Base-by-base conservation (phyloP, 2,329 filamentous ascomycete genomes). In the Didymella segeticola region DNA sequence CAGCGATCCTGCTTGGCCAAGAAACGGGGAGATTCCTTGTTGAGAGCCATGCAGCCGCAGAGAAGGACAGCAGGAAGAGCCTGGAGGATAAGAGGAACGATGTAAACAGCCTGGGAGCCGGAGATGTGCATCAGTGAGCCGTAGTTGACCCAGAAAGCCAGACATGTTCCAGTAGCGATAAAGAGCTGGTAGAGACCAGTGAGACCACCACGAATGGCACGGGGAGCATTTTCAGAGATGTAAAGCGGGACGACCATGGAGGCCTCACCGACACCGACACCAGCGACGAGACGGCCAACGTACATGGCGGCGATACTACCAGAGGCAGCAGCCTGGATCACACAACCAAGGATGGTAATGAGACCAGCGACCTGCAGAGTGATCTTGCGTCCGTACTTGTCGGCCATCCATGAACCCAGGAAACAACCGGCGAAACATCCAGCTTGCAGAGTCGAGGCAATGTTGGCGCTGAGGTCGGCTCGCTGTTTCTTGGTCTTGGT, bases 361-460 rank as follows among this genome's bases (percentile, higher is more conserved):
- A 81, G 33, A 23, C 86, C 85, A 5, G 83, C 80, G 15, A 77
- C 70, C 19, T 89, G 78, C 25, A 91, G 77, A 20, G 79, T 78
- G 12, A 59, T 64, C 38, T 82, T 82, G 45, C 87, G 81, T 14
- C 87, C 87, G 61, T 74, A 83, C 59, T 68, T 74, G 61, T 86
- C 83, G 5, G 83, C 79, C 36, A 82, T 63, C 76, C 79, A 84
- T 27, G 79, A 80, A 6, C 82, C 81, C n/a, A 83, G 57, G 57
- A 89, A 78, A 53, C 85, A 85, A 29, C 86, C 86, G 46, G 83
- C 78, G 70, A 89, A 89, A 57, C 85, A 88, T 43, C 87, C 87
- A 34, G 83, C 86, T 73, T 90, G 87, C 9, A 90, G 80, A 0
- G 84, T 87, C n/a, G 86, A 88, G 23, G 89, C 88, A 53, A 90